Base-by-base conservation (phyloP, 2,329 filamentous ascomycete species). In the Clonostachys rhizophaga region DNA sequence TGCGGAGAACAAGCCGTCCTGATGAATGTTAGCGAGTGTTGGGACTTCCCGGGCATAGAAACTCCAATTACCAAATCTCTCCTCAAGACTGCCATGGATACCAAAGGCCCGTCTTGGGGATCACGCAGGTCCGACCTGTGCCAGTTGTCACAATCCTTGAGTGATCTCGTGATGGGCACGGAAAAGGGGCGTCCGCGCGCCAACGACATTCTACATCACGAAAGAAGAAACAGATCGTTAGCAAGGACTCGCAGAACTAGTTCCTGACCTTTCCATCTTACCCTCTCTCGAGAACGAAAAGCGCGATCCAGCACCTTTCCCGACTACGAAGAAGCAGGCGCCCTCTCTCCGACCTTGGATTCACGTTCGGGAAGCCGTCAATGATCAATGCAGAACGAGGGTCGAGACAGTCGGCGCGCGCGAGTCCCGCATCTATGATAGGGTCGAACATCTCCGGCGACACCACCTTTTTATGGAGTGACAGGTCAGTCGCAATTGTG, bases 241-340 rank as follows among this genome's bases (percentile, higher is more conserved):
- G 14, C 36, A 18, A 39, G 11, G 36, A 39, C 34, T 16, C 4
- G 18, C 12, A 37, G 20, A 17, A 24, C 6, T 13, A 40, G 9
- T 9, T 42, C 17, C 2, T 34, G 18, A 43, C 12, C 14, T 11
- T 16, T 34, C 17, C 18, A 11, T 53, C 63, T 54, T 59, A 81
- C 71, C 85, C 86, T 63, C 86, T 71, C 57, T 89, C 86, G 1
- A 89, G 73, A 1, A 88, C 85, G 58, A 88, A 89, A 2, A 89
- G 64, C 0, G 85, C 80, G 47, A 89, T 74, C 84, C 85, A 89
- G 8, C 81, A 80, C 50, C 86, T 70, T 61, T 89, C 86, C 42
- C 86, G 71, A 46, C 83, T 73, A 40, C 86, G 73, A 4, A 89
- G 62, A 3, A 89, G 65, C 37, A 83, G 66, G 47, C 76, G 72